A percentile compares a stretch with the other conserved stretches of the same genome.
These are phyloP conservation scores for Nicotiana attenuata DNA, from an alignment of 257 asterid genomes.

Conservation along the genomic window DNA sequence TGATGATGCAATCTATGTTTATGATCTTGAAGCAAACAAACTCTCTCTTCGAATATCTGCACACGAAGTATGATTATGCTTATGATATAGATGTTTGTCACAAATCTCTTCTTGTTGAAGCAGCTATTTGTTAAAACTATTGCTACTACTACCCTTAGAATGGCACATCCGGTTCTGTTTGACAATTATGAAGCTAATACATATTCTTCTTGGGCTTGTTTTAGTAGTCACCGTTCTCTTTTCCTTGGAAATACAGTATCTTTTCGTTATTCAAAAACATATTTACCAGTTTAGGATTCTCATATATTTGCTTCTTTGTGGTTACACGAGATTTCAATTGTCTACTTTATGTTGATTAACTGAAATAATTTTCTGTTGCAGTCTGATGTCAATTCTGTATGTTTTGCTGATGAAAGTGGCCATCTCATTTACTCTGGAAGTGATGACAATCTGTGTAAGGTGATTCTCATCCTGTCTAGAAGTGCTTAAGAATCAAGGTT, in stretches of 20 bases:
- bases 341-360: not conserved
- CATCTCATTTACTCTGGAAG: slow-evolving; percentile 88
- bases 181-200: not conserved
- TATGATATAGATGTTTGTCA: not conserved
- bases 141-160: not conserved
- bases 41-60: slow-evolving; percentile 68
- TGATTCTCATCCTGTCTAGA: slow-evolving; percentile 16
- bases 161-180: not conserved
- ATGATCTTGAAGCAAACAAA: slow-evolving; percentile 75
- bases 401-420: slow-evolving; percentile 94
- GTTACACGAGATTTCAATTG: not conserved
- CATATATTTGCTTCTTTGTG: not conserved
- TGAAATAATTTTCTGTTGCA: slow-evolving; percentile 30
- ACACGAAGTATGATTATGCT: slow-evolving; percentile 41
- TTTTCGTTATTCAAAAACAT: not conserved
- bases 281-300: not conserved
- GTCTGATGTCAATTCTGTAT: slow-evolving; percentile 88
- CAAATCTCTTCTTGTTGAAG: not conserved
- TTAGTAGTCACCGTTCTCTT: not conserved
- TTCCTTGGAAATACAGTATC: not conserved
- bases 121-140: not conserved
- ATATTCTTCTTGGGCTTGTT: not conserved
- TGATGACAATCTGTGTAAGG: slow-evolving; percentile 87
- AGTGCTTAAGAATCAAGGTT: too few species aligned
- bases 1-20: slow-evolving; percentile 71